A percentile compares a stretch with the other conserved stretches of the same genome.
These are phyloP conservation scores for Yamadazyma mexicana DNA, from an alignment of 1,139 yeast species.

Conservation along the genomic window DNA sequence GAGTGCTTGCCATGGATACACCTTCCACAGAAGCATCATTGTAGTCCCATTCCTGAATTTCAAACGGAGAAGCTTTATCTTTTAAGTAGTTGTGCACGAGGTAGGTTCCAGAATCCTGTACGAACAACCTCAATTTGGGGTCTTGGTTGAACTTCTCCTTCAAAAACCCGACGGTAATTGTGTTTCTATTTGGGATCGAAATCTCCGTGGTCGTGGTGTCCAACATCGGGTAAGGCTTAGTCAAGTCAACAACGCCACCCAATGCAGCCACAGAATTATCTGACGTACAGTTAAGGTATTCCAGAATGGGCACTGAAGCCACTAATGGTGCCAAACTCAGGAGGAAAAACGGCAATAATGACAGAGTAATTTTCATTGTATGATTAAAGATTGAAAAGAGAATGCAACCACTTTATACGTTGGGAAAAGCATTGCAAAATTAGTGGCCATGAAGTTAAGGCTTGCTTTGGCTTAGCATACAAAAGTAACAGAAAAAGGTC, in stretches of 20 bases:
- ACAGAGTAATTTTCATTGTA: no score
- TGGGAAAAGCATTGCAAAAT: no score
- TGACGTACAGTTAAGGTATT: no score
- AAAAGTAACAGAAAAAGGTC: no score
- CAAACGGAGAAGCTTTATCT: constrained; percentile 1
- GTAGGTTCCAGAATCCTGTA: constrained; percentile 10
- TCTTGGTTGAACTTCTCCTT: constrained; percentile 2
- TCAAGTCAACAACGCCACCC: constrained; percentile 8
- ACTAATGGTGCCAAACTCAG: no score
- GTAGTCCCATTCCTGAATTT: constrained; percentile 14
- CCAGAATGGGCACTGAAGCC: no score
- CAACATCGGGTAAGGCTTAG: constrained; percentile 9
- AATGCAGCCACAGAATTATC: no score
- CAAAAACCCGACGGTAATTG: constrained; percentile 6
- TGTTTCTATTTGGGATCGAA: constrained; percentile 5
- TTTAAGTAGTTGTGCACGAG: constrained; percentile 5
- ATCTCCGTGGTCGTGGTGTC: constrained; percentile 8
- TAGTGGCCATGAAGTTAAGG: no score
- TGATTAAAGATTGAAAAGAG: no score
- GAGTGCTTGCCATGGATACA: constrained; percentile 1
- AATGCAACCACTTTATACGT: no score
- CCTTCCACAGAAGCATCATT: constrained; percentile 5
- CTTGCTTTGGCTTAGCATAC: no score
- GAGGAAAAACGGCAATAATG: no score
- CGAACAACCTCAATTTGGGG: constrained; percentile 6